These are phyloP conservation scores for Poa pratensis DNA, from an alignment of 176 grass and related monocot species.

Conservation along the genomic window DNA sequence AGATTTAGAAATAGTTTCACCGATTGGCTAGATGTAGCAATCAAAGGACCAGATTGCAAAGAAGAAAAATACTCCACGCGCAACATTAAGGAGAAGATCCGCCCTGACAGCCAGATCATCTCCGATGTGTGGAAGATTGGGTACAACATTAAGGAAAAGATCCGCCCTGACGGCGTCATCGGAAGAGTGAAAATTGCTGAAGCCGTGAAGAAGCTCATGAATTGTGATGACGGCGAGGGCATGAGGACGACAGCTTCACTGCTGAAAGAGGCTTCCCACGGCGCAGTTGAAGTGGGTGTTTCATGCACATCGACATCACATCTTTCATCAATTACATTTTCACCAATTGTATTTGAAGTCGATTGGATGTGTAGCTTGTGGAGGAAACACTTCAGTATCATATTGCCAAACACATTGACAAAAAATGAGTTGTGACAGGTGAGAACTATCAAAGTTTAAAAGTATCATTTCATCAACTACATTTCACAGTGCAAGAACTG, in stretches of 20 bases:
- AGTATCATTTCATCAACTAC: too few species aligned
- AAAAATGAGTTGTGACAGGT: neutral
- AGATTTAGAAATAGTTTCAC: too few species aligned
- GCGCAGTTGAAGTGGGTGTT: constrained; percentile 26
- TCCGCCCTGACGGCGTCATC: constrained; percentile 21
- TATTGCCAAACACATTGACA: too few species aligned
- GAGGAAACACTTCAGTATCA: too few species aligned
- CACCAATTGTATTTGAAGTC: too few species aligned
- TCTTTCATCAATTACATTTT: constrained; percentile 41
- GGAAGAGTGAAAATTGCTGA: constrained; percentile 11
- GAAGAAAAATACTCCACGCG: too few species aligned
- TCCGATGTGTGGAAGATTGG: constrained; percentile 27
- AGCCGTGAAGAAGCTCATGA: constrained; percentile 41
- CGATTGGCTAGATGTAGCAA: too few species aligned
- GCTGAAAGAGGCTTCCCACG: constrained; percentile 17
- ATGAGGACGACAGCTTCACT: constrained; percentile 41
- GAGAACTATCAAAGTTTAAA: neutral
- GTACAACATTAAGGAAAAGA: constrained; percentile 37
- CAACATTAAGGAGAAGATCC: too few species aligned
- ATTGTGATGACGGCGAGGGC: constrained; percentile 35
- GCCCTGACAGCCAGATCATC: neutral
- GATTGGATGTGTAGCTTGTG: neutral
- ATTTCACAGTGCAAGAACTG: too few species aligned
- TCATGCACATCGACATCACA: constrained; percentile 37
- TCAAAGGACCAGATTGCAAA: too few species aligned